These are phyloP conservation scores for Salvia rosmarinus DNA, from an alignment of 257 asterid genomes.

Conservation along the genomic window DNA sequence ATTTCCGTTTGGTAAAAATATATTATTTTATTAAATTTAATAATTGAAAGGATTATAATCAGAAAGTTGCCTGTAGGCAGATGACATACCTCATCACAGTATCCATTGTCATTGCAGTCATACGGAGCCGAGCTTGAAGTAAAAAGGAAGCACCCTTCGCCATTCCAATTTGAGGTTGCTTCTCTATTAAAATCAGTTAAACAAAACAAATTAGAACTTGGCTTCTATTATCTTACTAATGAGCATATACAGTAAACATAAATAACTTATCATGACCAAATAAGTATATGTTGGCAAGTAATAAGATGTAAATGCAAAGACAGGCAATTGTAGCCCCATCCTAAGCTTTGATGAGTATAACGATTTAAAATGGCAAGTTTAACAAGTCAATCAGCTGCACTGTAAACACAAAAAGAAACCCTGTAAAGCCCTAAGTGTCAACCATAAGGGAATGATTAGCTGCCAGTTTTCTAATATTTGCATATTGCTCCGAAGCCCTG, in stretches of 20 bases:
- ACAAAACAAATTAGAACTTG: constrained; percentile 18
- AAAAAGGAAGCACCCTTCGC: constrained; percentile 90
- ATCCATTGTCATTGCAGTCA: constrained; percentile 86
- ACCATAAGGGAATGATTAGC: constrained; percentile 16
- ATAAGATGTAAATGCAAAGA: not conserved
- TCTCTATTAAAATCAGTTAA: constrained; percentile 55
- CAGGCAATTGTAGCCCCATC: not conserved
- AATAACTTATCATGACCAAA: not conserved
- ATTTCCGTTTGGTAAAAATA: not conserved
- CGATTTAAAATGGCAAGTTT: not conserved
- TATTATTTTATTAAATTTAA: too few relatives aligned
- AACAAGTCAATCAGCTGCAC: not conserved
- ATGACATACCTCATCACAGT: constrained; percentile 81
- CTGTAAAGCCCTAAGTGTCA: constrained; percentile 3
- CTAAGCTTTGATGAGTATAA: not conserved
- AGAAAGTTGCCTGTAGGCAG: constrained; percentile 35
- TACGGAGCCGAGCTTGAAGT: constrained; percentile 96
- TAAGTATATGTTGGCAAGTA: constrained; percentile 9
- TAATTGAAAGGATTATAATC: constrained; percentile 19
- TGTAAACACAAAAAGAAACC: not conserved
- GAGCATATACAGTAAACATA: constrained; percentile 3
- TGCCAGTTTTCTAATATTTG: not conserved
- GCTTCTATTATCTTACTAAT: constrained; percentile 10
- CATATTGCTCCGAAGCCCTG: constrained; percentile 5
- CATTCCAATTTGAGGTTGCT: constrained; percentile 85